These are phyloP conservation scores for Ogataea polymorpha DNA, from an alignment of 805 yeast genomes.

Conservation along the genomic window DNA sequence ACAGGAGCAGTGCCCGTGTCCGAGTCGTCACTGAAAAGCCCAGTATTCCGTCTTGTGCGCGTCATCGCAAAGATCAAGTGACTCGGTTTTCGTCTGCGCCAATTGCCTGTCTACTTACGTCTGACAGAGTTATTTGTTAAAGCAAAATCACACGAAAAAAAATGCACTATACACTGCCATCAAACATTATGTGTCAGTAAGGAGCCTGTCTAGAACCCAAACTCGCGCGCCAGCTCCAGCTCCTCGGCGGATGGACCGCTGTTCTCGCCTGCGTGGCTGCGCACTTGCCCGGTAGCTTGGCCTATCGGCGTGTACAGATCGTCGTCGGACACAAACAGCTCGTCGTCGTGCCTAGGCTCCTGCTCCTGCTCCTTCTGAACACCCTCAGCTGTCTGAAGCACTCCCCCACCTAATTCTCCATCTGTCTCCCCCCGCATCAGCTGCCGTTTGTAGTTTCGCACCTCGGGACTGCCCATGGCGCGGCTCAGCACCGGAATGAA, in stretches of 20 bases:
- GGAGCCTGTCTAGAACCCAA: conserved; percentile 4
- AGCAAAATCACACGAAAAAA: conserved; percentile 5
- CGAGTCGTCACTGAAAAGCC: conserved; percentile 1
- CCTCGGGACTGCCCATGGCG: conserved; percentile 42
- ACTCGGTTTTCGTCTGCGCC: neutral
- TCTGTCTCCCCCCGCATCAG: conserved; percentile 34
- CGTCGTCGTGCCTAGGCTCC: neutral
- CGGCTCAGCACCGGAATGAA: conserved; percentile 53
- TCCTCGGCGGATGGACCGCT: conserved; percentile 29
- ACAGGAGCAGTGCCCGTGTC: neutral
- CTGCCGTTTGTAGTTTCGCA: conserved; percentile 41
- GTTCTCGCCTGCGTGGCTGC: conserved; percentile 28
- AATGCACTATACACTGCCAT: conserved; percentile 1
- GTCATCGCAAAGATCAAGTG: conserved; percentile 4
- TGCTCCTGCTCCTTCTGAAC: neutral
- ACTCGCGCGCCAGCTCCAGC: conserved; percentile 9
- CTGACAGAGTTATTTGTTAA: conserved; percentile 1
- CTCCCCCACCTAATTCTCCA: neutral
- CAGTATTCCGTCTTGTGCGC: conserved; percentile 6
- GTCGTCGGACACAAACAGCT: conserved; percentile 14
- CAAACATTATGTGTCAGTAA: conserved; percentile 3
- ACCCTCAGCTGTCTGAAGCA: conserved; percentile 3
- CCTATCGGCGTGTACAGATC: conserved; percentile 16
- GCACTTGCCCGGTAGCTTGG: neutral
- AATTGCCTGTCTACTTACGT: neutral